These are phyloP conservation scores for Gyromitra esculenta DNA, from an alignment of 2,329 filamentous ascomycete species.

Conservation along the genomic window DNA sequence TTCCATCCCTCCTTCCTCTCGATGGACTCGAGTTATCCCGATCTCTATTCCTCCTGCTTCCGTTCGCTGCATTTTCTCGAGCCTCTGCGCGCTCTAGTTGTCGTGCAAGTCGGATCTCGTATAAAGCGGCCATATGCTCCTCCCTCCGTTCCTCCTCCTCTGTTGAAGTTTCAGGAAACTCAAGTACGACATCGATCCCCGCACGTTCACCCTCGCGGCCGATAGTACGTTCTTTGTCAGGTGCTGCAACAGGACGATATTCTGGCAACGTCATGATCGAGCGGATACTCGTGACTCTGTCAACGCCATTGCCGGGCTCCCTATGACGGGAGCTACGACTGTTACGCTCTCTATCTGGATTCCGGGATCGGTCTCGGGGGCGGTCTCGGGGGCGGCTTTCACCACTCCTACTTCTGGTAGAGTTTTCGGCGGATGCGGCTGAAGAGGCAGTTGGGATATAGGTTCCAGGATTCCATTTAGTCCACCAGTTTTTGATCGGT, in stretches of 20 bases:
- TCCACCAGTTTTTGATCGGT: slow-evolving; percentile 66
- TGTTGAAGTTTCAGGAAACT: slow-evolving; percentile 81
- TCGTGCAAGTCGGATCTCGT: slow-evolving; percentile 84
- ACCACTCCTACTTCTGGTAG: slow-evolving; percentile 10
- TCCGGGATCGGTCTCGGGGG: slow-evolving; percentile 54
- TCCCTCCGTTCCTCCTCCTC: slow-evolving; percentile 82
- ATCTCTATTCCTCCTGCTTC: slow-evolving; percentile 44
- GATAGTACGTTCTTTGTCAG: slow-evolving; percentile 82
- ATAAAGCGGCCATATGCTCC: slow-evolving; percentile 90
- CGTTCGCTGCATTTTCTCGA: slow-evolving; percentile 42
- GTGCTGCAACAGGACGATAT: slow-evolving; percentile 72
- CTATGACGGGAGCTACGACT: slow-evolving; percentile 56
- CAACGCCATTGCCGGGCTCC: slow-evolving; percentile 66
- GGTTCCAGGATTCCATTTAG: slow-evolving; percentile 63
- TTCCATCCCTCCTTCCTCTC: slow-evolving; percentile 48
- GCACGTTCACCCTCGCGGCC: slow-evolving; percentile 89
- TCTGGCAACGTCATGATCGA: slow-evolving; percentile 94
- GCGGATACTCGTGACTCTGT: slow-evolving; percentile 84
- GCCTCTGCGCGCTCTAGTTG: slow-evolving; percentile 69
- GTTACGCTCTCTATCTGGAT: slow-evolving; percentile 56
- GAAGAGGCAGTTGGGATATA: slow-evolving; percentile 55
- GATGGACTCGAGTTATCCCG: slow-evolving; percentile 45
- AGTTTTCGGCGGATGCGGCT: slow-evolving; percentile 54
- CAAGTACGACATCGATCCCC: slow-evolving; percentile 89
- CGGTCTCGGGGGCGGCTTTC: slow-evolving; percentile 18